Evolutionary conservation across 1,284 basidiomycete species (phyloP), one percentile per base, ranked within the genome.

Genomic region (Rhodotorula sp.): DNA sequence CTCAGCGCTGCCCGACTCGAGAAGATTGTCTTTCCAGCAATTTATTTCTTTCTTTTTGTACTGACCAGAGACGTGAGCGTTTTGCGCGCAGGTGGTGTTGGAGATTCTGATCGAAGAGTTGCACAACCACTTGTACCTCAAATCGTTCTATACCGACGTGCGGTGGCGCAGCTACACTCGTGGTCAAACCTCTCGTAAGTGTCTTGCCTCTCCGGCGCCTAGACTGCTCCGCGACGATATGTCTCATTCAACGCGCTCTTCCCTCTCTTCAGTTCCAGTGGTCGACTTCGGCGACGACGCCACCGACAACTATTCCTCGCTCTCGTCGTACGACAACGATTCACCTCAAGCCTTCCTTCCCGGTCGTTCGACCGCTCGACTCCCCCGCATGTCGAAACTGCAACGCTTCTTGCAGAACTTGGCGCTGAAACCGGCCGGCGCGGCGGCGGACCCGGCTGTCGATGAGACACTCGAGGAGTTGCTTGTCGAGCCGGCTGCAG

Each of bases 121-220:
- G 33, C 95, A 99, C 80, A 94, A 89, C 77, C 96, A 99, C 80
- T 82, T 99, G n/a, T 99, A 98, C 81, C 86, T 99, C 69, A 98
- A 96, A 79, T 93, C 90, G 12, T 95, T 93, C 80, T 97, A 94
- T 87, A 95, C 91, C 79, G 95, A 99, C 75, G 86, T 87, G 15
- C 87, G 95, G 58, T 99, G 96, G 96, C 84, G 87, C 37, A 82
- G 89, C 0, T 98, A 97, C 80, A 82, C 84, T 15, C 88, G 89
- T 0, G 91, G 91, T 60, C 95, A 97, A 80, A 85, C 87, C 65
- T 80, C 82, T 15, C 84, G 94, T 94, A 78, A 82, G 90, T 83
- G 17, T 55, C 46, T 12, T 49, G 18, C 0, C 26, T 15, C 22
- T 7, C 22, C 3, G 17, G 6, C 33, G 18, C 17, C 33, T 22